Base-by-base conservation (phyloP, 1,284 basidiomycete genomes). In the Papiliotrema laurentii region DNA sequence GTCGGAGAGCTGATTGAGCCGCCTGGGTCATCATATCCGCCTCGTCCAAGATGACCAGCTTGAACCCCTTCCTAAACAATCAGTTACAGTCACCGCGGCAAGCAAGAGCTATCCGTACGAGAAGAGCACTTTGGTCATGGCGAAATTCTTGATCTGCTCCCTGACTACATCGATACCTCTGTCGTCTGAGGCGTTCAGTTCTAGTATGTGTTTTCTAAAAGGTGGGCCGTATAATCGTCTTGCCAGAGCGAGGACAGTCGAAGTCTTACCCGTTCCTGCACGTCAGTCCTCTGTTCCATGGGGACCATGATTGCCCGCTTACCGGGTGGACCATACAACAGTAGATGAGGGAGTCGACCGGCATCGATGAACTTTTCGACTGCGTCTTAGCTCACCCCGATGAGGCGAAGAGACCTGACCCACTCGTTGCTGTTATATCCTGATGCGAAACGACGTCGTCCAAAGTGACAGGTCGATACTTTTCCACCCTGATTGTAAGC, bases 21-120 rank as follows among this genome's bases (percentile, higher is more conserved):
- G 89, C 87, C 56, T 92, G 87, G 0, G 96, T 99, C 96, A 99
- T 99, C 85, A 96, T 96, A 77, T 99, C 96, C 19, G 96, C 96
- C 74, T 99, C 96, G 63, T 99, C 96, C 24, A 99, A 83, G 51
- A 99, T 85, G 71, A 98, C 96, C 64, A 99, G 84, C 71, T 98
- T 99, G 83, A 87, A 97, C 24, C 89, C 89, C 61, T 91, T 91
- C 5, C 89, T 83, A 18, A 19, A 44, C 21, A 34, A 25, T 24
- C 21, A 43, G 18, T 14, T 19, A 35, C 14, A 36, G 25, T 21
- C 25, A 3, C 9, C 26, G 2, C 25, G 22, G 1, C 13, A n/a
- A 24, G n/a, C 6, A 36, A 33, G 7, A 37, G 14, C 28, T n/a
- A 7, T 34, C n/a, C 73, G 21, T 53, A 78, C 73, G 71, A 76